Conservation (phyloP, 2,329 filamentous ascomycete species). For the Fusarium guadeloupense region DNA sequence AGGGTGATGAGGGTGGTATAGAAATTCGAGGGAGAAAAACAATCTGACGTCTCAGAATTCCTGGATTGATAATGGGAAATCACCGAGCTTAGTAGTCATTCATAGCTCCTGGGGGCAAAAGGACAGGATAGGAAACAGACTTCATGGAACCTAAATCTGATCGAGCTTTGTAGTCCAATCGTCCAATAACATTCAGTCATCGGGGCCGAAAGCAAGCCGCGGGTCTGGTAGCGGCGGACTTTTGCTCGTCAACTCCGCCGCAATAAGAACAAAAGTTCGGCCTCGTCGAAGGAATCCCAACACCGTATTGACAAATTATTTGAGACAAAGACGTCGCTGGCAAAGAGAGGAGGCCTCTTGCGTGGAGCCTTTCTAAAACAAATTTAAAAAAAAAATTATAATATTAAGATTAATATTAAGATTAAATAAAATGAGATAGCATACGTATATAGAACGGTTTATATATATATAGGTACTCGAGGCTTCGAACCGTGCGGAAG, state of each 20-base stretch:
- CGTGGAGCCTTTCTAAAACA: too few species aligned
- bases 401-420: too few species aligned
- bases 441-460: too few species aligned
- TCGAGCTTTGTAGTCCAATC: constrained; percentile 23
- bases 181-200: constrained; percentile 20
- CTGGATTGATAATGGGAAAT: background rate
- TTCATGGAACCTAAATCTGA: too few species aligned
- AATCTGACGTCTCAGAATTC: too few species aligned
- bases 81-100: constrained; percentile 3
- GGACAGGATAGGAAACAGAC: background rate
- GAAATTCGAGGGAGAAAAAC: too few species aligned
- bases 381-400: too few species aligned
- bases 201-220: constrained; percentile 19
- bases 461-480: background rate
- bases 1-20: too few species aligned
- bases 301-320: background rate
- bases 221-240: constrained; percentile 27
- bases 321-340: background rate
- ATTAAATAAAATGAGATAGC: too few species aligned
- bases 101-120: constrained; percentile 1
- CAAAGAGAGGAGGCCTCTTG: too few species aligned
- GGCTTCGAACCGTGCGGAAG: constrained; percentile 22
- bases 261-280: background rate
- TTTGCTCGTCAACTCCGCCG: constrained; percentile 23
- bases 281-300: constrained; percentile 6